Evolutionary conservation across 23 red algal species (phyloP).

Genomic region (Gracilariopsis chorda): DNA sequence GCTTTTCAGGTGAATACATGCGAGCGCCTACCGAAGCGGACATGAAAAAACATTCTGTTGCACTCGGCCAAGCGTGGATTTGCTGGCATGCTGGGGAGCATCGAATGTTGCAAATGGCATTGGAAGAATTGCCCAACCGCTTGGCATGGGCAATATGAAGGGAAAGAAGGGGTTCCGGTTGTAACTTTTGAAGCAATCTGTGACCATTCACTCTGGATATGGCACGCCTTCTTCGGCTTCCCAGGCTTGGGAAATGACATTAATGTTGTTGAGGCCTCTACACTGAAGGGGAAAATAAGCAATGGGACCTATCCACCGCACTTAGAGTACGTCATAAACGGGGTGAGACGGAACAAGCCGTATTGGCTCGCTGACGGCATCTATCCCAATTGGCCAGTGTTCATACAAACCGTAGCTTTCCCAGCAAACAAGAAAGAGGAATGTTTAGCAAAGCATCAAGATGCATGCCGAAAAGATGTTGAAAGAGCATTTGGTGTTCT

Average conservation of each 20-base stretch:
- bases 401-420: neutral
- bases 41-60: too few relatives aligned
- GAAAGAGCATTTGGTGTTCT: neutral
- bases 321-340: neutral
- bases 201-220: neutral
- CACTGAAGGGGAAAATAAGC: neutral
- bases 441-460: neutral
- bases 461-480: neutral
- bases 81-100: too few relatives aligned
- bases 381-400: constrained; percentile 10
- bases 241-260: neutral
- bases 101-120: too few relatives aligned
- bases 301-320: neutral
- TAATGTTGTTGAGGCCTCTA: neutral
- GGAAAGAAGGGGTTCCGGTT: neutral
- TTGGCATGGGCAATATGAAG: too few relatives aligned
- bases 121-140: too few relatives aligned
- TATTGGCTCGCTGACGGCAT: neutral
- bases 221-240: neutral
- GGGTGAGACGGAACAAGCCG: neutral
- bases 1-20: too few relatives aligned
- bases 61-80: too few relatives aligned
- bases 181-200: neutral
- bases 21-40: too few relatives aligned
- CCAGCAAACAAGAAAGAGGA: neutral